These are phyloP conservation scores for Eucalyptus regnans DNA, from an alignment of 345 rosid genomes.

Conservation along the genomic window DNA sequence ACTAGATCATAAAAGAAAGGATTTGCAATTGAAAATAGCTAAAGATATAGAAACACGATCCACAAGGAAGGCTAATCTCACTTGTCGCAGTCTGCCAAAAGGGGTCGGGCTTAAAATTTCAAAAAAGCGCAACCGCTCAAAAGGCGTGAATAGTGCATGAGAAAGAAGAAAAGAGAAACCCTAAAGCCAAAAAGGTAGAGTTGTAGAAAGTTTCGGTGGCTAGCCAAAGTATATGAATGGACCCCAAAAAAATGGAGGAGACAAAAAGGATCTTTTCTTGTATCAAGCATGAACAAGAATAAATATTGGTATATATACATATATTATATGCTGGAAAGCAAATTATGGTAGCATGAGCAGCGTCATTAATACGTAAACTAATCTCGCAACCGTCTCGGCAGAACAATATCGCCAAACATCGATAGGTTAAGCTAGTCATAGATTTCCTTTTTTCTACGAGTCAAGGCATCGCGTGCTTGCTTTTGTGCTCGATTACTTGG, in stretches of 20 bases:
- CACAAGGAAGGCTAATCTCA: not conserved
- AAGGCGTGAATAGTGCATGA: not conserved
- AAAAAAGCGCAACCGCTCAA: not conserved
- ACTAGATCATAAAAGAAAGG: not conserved
- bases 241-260: not conserved
- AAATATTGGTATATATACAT: not conserved
- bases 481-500: not conserved
- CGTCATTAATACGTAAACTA: not conserved
- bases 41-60: not conserved
- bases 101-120: not conserved
- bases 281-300: not conserved
- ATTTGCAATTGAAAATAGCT: not conserved
- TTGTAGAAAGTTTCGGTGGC: not conserved
- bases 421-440: not conserved
- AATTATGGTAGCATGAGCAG: not conserved
- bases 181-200: not conserved
- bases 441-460: not conserved
- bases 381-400: not conserved
- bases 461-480: not conserved
- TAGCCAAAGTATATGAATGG: not conserved
- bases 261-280: not conserved
- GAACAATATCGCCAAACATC: not conserved
- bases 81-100: not conserved
- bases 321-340: not conserved
- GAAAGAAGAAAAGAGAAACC: not conserved